Base-by-base conservation (phyloP, 441 rosid species). In the Euphorbia schlechtendalii region DNA sequence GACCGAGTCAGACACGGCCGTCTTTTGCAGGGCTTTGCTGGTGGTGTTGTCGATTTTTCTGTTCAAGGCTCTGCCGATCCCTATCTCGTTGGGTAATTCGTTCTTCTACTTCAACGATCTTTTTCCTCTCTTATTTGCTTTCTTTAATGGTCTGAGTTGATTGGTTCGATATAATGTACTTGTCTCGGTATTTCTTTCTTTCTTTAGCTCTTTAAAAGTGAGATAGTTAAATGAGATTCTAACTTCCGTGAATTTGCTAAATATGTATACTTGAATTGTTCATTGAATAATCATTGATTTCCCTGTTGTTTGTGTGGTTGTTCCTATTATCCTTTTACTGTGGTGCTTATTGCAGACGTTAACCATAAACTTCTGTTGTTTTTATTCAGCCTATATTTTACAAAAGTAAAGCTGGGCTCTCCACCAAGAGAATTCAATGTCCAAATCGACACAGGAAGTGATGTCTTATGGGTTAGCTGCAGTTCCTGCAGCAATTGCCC, bases 401-500 rank as follows among this genome's bases (percentile, higher is more conserved):
- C 98, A 46, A 89, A 76, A 73, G 69, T 95, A 72, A 84, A 83
- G 70, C 67, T 95, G 76, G 99, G 99, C 63, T 76, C 84, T 77
- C 99, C 98, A 68, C 88, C 98, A 53, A 78, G 79, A 75, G 98
- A 89, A 54, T 95, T 86, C 79, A 77, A 81, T 65, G 98, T 91
- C 71, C 99, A 95, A 74, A 78, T 95, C 71, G 99, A 94, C 72
- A 89, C 99, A 1, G 97, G 99, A 74, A 95, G 99, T 68, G 96
- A 91, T 75, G 95, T 92, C 69, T 76, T 95, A 69, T 95, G 99
- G 99, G 89, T 91, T 41, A 81, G 84, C 51, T 95, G 98, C 76
- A 71, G 75, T 76, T 76, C 94, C 76, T 92, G 98, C 71, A 83
- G 75, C 72, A 96, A 95, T 65, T 95, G 98, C 69, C 99, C 99